Evolutionary conservation across 108 stramenopile species (phyloP), one percentile per base, ranked within the genome.

Genomic region (Schizochytrium sp.): DNA sequence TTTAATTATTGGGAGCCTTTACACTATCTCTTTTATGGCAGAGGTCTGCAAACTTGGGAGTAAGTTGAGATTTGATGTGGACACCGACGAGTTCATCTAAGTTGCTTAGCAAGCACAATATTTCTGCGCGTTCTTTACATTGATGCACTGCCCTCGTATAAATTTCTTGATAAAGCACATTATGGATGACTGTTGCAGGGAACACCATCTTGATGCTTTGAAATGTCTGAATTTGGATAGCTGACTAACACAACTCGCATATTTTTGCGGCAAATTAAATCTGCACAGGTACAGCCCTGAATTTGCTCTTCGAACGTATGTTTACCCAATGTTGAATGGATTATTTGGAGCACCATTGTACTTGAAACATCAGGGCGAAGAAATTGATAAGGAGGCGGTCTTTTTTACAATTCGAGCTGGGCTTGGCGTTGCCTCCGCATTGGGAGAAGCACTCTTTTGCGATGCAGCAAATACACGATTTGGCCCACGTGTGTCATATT

Each of bases 1-100:
- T 99, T 93, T 92, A 98, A 98, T 92, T 99, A 99, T 90, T 99
- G 98, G 98, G 99, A 99, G 90, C 98, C 97, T 42, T 91, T 98
- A 7, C 98, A 99, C 90, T 97, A 95, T 69, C 50, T 97, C 4
- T 89, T 95, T 1, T 96, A 95, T 91, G 96, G 96, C 5, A 88
- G 72, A 59, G 73, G 95, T 15, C 61, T 94, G 89, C 96, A 96
- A 92, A 98, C 98, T 4, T 98, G 98, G 99, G 98, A 99, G 92
- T 98, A 99, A 92, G 96, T 45, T 87, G 83, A 53, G 28, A 7
- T 8, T 53, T 7, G 13, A n/a, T 46, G 45, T 8, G 47, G 58
- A 12, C 58, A 17, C 15, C 58, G 15, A 15, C 58, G 58, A 17
- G 58, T 59, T 59, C 19, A 59, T 17, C 19, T 59, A 28, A 28